Evolutionary conservation across 306 rosid species (phyloP).

Genomic region (Prinsepia uniflora): DNA sequence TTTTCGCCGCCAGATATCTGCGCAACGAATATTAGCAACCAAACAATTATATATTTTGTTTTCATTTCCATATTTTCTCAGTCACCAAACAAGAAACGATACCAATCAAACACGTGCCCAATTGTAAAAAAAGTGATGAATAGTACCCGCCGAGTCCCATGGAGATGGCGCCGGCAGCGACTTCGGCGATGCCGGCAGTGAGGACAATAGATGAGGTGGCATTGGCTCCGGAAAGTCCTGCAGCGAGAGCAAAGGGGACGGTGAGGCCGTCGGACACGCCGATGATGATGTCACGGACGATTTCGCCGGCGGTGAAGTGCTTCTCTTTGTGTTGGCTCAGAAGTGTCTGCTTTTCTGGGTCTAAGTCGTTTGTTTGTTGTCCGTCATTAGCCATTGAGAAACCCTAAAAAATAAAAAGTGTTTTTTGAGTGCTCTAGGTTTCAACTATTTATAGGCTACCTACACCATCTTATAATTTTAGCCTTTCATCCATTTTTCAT

Average conservation of each 20-base stretch:
- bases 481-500: no score
- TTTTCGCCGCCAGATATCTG: slow-evolving; percentile 49
- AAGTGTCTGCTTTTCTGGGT: slow-evolving; percentile 33
- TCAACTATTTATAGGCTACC: neutral
- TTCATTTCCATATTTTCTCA: slow-evolving; percentile 4
- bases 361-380: neutral
- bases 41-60: no score
- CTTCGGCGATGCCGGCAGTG: slow-evolving; percentile 44
- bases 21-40: neutral
- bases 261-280: slow-evolving; percentile 45
- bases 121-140: neutral
- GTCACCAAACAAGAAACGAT: neutral
- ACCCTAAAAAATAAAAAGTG: neutral
- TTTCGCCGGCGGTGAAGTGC: slow-evolving; percentile 40
- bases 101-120: neutral
- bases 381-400: slow-evolving; percentile 9
- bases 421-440: neutral
- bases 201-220: slow-evolving; percentile 41
- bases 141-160: slow-evolving; percentile 46
- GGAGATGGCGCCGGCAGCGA: slow-evolving; percentile 46
- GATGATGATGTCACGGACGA: slow-evolving; percentile 42
- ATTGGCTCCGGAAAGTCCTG: slow-evolving; percentile 42
- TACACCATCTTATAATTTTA: no score
- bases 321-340: slow-evolving; percentile 31
- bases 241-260: slow-evolving; percentile 45